Base-by-base conservation (phyloP, 345 rosid genomes). In the Corymbia maculata region DNA sequence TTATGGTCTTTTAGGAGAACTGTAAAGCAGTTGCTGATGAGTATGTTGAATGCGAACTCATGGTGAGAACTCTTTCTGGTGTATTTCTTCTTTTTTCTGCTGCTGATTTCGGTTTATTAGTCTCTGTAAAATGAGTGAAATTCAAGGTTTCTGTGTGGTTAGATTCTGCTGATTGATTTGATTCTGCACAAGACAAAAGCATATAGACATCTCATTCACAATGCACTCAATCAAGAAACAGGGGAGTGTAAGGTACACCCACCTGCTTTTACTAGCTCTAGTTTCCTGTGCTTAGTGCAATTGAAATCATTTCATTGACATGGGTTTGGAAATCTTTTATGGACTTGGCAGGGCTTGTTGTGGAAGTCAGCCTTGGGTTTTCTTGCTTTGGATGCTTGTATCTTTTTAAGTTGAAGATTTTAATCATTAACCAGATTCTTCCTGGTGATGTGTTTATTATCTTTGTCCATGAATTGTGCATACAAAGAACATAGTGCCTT, bases 91-190 rank as follows among this genome's bases (percentile, higher is more conserved):
- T 4, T 52, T 42, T 53, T 50, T 55, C 36, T 51, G 45, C 79
- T 3, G 44, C 42, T n/a, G 42, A 85, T n/a, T 47, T 52, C 44
- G 21, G 21, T 87, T 66, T 88, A 64, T 80, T 42, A 66, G 59
- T 51, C 68, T 47, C 88, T 82, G 68, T 64, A 85, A 44, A 57
- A 21, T 57, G 80, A 57, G 32, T 59, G 26, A n/a, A 26, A 66
- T 86, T 90, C 84, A 45, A n/a, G 0, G 15, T 51, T 26, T 75
- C 14, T 30, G 55, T 87, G 36, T 52, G 49, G 30, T 12, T 88
- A 97, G 98, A 97, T 97, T 79, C 91, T 96, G 79, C 92, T 94
- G 92, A 94, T 97, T 88, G 98, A 97, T 94, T 92, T 96, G 96
- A 93, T 95, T 90, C 94, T 97, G 88, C 99, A 94, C 93, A 95